Base-by-base conservation (phyloP, 805 yeast species). In the Vanderwaltozyma verrucispora region DNA sequence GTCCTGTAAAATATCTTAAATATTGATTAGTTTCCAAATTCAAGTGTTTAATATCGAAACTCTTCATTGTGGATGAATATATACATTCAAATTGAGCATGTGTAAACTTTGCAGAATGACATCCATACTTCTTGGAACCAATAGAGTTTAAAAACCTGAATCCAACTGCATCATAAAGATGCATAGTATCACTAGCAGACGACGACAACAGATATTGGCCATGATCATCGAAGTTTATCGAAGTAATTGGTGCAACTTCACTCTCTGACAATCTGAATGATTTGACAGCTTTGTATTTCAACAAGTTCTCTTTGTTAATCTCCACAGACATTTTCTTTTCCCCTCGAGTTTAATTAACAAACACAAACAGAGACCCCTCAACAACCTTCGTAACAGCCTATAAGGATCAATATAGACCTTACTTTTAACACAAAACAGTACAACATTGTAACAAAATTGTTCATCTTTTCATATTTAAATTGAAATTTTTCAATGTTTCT, bases 81-180 rank as follows among this genome's bases (percentile, higher is more conserved):
- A 89, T 67, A 50, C 92, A 80, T 48, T 78, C 77, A 39, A 72
- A 68, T 32, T 76, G 77, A 30, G 72, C 69, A 51, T 81, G 94
- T 1, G 95, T 77, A 57, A 92, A 92, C 32, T 76, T 68, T 2
- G 95, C 96, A 28, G 84, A 61, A 51, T 85, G 87, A 40, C 87
- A 83, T 1, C 98, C 98, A 50, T 92, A 92, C 54, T 92, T 92
- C 62, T 87, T 88, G 21, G 92, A 79, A 41, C 74, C 79, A 8
- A 84, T 71, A 4, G 86, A 74, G 48, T 79, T 82, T 31, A 69
- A 50, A 44, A 77, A 81, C 37, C 71, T 67, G 5, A 96, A 96
- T 25, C 72, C 62, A 15, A 72, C 64, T n/a, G 71, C 65, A 60
- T 89, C 95, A 56, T 86, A 89, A 15, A 92, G 63, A 50, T 86